These are phyloP conservation scores for Monoraphidium neglectum DNA, from an alignment of 139 green algal species.

Conservation along the genomic window DNA sequence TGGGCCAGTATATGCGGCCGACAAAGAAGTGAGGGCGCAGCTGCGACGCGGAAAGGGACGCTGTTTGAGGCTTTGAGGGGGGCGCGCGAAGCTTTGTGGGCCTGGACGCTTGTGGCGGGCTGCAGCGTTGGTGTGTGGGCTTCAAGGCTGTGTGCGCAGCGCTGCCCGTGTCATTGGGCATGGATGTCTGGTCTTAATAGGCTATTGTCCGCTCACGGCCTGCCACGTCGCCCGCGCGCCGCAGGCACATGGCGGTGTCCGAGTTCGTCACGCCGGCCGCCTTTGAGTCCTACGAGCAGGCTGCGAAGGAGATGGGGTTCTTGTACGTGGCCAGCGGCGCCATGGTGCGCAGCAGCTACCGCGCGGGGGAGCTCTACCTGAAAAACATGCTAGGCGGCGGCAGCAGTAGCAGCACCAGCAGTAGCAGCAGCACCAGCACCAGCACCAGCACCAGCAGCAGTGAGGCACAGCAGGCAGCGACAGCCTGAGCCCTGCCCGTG, in stretches of 20 bases:
- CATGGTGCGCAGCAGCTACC: slow-evolving; percentile 95
- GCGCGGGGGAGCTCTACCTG: slow-evolving; percentile 90
- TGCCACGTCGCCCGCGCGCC: no score
- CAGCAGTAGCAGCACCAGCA: slow-evolving; percentile 1
- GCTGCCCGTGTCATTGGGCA: no score
- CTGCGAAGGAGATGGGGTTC: slow-evolving; percentile 87
- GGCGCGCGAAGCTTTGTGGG: no score
- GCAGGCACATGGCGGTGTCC: slow-evolving; percentile 90
- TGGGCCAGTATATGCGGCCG: slow-evolving; percentile 99
- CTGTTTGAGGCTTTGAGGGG: no score
- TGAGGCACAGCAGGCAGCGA: not conserved
- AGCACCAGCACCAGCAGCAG: slow-evolving; percentile 10
- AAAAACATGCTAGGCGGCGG: slow-evolving; percentile 57
- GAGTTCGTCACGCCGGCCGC: slow-evolving; percentile 98
- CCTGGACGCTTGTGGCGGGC: no score
- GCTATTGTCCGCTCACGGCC: no score
- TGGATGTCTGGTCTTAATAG: no score
- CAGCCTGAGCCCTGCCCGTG: not conserved
- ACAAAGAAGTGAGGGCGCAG: slow-evolving; percentile 79
- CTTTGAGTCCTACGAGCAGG: slow-evolving; percentile 85
- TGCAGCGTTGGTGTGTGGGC: no score
- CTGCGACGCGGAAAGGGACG: no score
- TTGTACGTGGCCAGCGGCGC: slow-evolving; percentile 94
- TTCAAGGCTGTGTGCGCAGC: no score
- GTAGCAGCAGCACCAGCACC: slow-evolving; percentile 1